Base-by-base conservation (phyloP, 345 rosid species). In the Hibiscus tridactylites region DNA sequence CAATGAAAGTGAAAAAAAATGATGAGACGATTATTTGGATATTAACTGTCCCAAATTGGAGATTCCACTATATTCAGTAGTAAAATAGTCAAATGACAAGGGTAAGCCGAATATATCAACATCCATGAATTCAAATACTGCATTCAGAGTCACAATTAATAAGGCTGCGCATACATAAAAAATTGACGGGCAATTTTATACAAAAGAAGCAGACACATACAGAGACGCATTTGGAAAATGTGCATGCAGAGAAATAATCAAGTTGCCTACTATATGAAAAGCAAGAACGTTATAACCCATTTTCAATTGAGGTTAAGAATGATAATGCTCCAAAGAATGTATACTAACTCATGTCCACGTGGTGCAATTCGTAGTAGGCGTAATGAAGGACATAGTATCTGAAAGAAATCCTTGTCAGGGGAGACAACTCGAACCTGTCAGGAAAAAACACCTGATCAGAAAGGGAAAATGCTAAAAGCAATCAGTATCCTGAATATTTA, bases 391-490 rank as follows among this genome's bases (percentile, higher is more conserved):
- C 91, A 90, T 53, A 95, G 86, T 82, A 95, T 92, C 85, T 95
- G 97, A 77, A 95, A 95, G 79, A 95, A 95, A 81, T 95, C 99
- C 83, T 92, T 95, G 83, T 95, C 99, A 0, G 99, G 99, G 63
- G 99, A 95, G 78, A 95, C 97, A 68, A 95, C 96, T 74, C 97
- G 87, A 29, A 95, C 99, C 99, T 95, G 85, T 66, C 67, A 73
- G 35, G 66, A 42, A 35, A 68, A 68, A 46, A 52, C n/a, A 80
- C 50, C 71, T 39, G 12, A 54, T 58, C 71, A 63, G 49, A 65
- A 37, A 39, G 24, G 19, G 5, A 58, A 31, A 63, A 16, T 28
- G 62, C 13, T 69, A 68, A 66, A 39, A 67, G 0, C 31, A 15
- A 11, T 52, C 12, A 61, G 12, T 54, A 50, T 35, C 12, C 53